Base-by-base conservation (phyloP, 192 early-diverging fungal genomes). In the Linnemannia exigua region DNA sequence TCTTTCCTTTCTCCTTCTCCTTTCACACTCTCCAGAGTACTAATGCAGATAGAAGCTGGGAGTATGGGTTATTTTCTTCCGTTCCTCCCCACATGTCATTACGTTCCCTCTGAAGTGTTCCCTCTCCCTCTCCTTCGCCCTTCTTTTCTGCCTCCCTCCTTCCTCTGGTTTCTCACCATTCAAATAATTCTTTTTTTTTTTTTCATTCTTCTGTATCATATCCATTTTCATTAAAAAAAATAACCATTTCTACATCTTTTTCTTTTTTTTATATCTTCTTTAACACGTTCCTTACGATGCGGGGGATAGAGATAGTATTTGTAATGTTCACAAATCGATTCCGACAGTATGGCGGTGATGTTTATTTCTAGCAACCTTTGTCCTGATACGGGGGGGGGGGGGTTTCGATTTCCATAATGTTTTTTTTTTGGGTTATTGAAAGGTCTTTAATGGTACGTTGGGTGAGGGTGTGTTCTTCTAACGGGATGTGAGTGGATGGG, bases 211-310 rank as follows among this genome's bases (percentile, higher is more conserved):
- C 51, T 48, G 28, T 48, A n/a, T 74, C 50, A 35, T 54, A 35
- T 54, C n/a, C 72, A 35, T 33, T 35, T 33, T 51, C 71, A 54
- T 63, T 63, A 63, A 63, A 63, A 61, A 61, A 61, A 63, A 63
- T 12, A 17, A 50, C 9, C 48, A 50, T 50, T 17, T 50, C 48
- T 50, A 11, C 48, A 63, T 25, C 22, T n/a, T 25, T n/a, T 17
- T 25, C 52, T n/a, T 8, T 52, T 22, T 52, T 52, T 52, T 52
- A 9, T 28, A 12, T 5, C 25, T 61, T 25, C 5, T 58, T 58
- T 20, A 9, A 5, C 4, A 25, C n/a, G 6, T 58, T n/a, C 22
- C 6, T n/a, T 1, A 58, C n/a, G 54, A 44, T 9, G 41, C 5
- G 41, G 41, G 41, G 41, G 41, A 44, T 6, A 9, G 3, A 44